Percentiles rank a stretch among this genome's conserved stretches.
phyloP scores from a whole-genome alignment of 2,329 filamentous ascomycete genomes.

The Acarospora socialis region DNA sequence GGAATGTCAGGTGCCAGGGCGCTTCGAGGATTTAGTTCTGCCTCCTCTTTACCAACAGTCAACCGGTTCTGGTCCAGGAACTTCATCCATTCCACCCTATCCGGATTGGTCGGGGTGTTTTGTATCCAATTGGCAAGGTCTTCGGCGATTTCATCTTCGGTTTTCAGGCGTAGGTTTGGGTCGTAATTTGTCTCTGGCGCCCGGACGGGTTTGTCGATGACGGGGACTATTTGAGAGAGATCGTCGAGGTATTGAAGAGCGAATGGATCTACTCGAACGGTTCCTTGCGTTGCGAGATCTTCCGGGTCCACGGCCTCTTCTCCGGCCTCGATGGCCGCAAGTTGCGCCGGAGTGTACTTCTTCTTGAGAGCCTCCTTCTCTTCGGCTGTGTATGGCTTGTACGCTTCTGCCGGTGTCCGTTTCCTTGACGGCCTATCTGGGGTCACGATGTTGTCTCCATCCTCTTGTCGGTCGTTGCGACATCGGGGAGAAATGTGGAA shows the following conservation, averaged over 20 bases:
- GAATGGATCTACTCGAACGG: slow-evolving; percentile 58
- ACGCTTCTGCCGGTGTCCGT: slow-evolving; percentile 28
- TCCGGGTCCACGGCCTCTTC: slow-evolving; percentile 60
- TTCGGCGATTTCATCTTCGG: slow-evolving; percentile 44
- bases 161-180: slow-evolving; percentile 46
- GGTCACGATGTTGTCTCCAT: slow-evolving; percentile 11
- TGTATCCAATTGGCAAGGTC: slow-evolving; percentile 36
- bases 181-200: slow-evolving; percentile 36
- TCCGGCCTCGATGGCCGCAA: slow-evolving; percentile 66
- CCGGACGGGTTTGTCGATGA: slow-evolving; percentile 56
- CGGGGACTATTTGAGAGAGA: slow-evolving; percentile 60
- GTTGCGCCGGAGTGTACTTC: slow-evolving; percentile 67
- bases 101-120: slow-evolving; percentile 32
- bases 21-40: slow-evolving; percentile 35
- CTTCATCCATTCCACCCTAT: slow-evolving; percentile 26
- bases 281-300: slow-evolving; percentile 61
- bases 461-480: slow-evolving; percentile 21
- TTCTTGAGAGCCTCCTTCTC: slow-evolving; percentile 48
- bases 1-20: slow-evolving; percentile 38
- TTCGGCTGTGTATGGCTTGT: slow-evolving; percentile 51
- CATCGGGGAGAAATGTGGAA: slow-evolving; percentile 33
- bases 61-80: slow-evolving; percentile 34
- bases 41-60: slow-evolving; percentile 35
- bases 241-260: slow-evolving; percentile 67
- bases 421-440: slow-evolving; percentile 16